A percentile compares a stretch with the other conserved stretches of the same genome.
These are phyloP conservation scores for Funneliformis geosporum DNA, from an alignment of 192 early-diverging fungal genomes.

Conservation along the genomic window DNA sequence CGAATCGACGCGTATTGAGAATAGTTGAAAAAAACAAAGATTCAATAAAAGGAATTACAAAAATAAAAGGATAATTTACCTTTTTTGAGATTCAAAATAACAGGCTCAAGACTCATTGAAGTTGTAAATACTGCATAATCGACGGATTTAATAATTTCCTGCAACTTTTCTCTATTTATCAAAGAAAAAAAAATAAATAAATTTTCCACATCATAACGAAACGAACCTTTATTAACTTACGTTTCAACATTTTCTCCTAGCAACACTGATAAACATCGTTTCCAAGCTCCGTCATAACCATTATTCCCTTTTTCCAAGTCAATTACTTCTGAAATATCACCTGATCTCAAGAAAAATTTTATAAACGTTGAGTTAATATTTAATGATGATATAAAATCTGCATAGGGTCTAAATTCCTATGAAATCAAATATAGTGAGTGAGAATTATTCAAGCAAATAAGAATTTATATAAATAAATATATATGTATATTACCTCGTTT, in stretches of 20 bases:
- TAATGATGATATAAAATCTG: constrained; percentile 24
- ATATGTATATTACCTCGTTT: background rate
- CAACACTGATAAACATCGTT: background rate
- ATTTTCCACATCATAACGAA: too few species aligned
- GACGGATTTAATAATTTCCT: constrained; percentile 9
- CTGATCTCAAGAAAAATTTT: constrained; percentile 9
- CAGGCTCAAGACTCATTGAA: constrained; percentile 22
- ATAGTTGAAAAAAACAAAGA: too few species aligned
- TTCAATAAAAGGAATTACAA: too few species aligned
- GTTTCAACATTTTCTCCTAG: constrained; percentile 17
- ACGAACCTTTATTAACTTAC: background rate
- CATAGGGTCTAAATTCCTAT: background rate
- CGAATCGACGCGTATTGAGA: too few species aligned
- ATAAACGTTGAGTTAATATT: background rate
- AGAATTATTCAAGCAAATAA: background rate
- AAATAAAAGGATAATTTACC: background rate
- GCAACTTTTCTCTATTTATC: background rate
- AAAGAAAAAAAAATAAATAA: background rate
- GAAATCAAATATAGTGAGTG: background rate
- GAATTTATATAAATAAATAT: background rate
- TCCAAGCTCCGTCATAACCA: background rate
- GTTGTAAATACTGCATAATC: constrained; percentile 27
- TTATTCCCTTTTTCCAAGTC: background rate
- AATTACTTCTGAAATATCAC: background rate
- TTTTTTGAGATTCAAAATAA: constrained; percentile 26